Percentiles rank a stretch among this genome's conserved stretches.
phyloP scores from a whole-genome alignment of 208 protist species.

The Wallacemonas rigidus region DNA sequence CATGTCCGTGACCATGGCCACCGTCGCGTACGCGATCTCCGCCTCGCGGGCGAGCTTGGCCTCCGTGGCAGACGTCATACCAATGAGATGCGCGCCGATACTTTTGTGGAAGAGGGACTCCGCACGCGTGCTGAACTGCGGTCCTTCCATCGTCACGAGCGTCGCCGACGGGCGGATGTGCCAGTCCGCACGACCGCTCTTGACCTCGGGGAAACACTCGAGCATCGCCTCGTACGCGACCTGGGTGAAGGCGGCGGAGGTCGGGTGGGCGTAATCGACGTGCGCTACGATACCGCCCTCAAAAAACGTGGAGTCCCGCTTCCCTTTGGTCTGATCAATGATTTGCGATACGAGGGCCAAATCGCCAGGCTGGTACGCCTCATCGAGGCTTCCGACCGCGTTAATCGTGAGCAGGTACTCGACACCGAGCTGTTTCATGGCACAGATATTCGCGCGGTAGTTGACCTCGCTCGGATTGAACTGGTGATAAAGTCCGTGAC shows the following conservation, averaged over 20 bases:
- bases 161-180: slow-evolving; percentile 59
- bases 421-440: slow-evolving; percentile 87
- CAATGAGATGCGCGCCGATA: slow-evolving; percentile 85
- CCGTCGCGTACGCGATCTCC: slow-evolving; percentile 84
- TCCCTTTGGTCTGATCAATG: slow-evolving; percentile 80
- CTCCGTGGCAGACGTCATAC: slow-evolving; percentile 93
- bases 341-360: slow-evolving; percentile 89
- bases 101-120: slow-evolving; percentile 85
- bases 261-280: slow-evolving; percentile 81
- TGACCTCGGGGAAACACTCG: slow-evolving; percentile 40
- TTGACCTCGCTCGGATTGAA: slow-evolving; percentile 86
- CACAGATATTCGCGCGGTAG: slow-evolving; percentile 93
- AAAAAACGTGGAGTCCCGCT: slow-evolving; percentile 85
- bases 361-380: slow-evolving; percentile 76
- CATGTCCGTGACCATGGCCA: slow-evolving; percentile 95
- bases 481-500: slow-evolving; percentile 82
- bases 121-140: slow-evolving; percentile 88
- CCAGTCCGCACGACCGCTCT: slow-evolving; percentile 28
- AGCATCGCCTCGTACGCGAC: slow-evolving; percentile 46
- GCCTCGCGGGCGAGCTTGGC: slow-evolving; percentile 91
- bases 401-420: slow-evolving; percentile 86
- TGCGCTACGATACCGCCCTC: slow-evolving; percentile 79
- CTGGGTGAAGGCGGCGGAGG: slow-evolving; percentile 47
- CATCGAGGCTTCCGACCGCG: slow-evolving; percentile 85
- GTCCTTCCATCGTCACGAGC: slow-evolving; percentile 92